Evolutionary conservation across 345 rosid genomes (phyloP).

Genomic region (Orychophragmus violaceus): DNA sequence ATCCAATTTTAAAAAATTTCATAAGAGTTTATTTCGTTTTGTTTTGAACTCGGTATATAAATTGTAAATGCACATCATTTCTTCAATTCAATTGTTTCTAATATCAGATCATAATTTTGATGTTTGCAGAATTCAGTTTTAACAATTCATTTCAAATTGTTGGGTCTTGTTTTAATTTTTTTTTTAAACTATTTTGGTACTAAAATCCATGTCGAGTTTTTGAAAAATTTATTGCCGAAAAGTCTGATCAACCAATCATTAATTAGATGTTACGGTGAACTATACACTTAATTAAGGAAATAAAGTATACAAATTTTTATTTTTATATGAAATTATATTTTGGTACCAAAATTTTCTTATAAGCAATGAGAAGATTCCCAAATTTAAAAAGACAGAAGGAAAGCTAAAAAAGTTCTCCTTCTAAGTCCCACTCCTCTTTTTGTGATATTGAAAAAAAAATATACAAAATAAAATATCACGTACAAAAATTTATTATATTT

Average conservation of each 20-base stretch:
- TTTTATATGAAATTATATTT: neutral
- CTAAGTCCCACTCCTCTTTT: slow-evolving; percentile 30
- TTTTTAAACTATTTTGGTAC: neutral
- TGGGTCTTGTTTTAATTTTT: neutral
- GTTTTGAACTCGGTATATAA: no score
- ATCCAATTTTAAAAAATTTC: no score
- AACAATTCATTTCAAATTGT: neutral
- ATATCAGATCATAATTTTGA: neutral
- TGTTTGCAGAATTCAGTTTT: neutral
- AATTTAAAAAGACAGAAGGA: slow-evolving; percentile 28
- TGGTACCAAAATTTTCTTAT: slow-evolving; percentile 13
- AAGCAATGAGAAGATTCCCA: slow-evolving; percentile 37
- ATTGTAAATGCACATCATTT: no score
- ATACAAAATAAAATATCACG: neutral
- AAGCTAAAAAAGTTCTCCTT: slow-evolving; percentile 26
- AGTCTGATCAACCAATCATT: slow-evolving; percentile 10
- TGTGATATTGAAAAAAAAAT: neutral
- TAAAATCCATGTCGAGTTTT: neutral
- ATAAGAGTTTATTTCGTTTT: no score
- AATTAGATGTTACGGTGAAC: slow-evolving; percentile 6
- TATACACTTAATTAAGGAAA: neutral
- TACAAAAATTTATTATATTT: slow-evolving; percentile 16
- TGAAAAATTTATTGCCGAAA: neutral
- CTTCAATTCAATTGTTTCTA: neutral
- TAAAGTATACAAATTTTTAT: neutral